Evolutionary conservation across 306 rosid species (phyloP), one percentile per base, ranked within the genome.

Genomic region (Cucumis melo): DNA sequence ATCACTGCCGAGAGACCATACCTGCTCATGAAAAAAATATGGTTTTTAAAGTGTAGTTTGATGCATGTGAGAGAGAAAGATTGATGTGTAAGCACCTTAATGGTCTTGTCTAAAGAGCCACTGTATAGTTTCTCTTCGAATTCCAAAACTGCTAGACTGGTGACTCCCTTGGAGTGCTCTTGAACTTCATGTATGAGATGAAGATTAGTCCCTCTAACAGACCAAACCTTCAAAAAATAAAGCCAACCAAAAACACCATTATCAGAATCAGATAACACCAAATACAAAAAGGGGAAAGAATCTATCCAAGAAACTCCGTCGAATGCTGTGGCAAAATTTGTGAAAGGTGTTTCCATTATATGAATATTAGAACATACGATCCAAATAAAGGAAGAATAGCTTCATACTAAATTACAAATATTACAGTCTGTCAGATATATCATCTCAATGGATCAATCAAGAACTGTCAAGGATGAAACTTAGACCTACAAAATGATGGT

Each of bases 91-190:
- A 21, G 53, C 83, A 87, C 97, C 92, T 88, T 93, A 59, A 82
- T 65, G 48, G 90, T 89, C 83, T 86, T 87, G 78, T 93, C 98
- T 23, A 93, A 91, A 75, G 98, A 93, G 70, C 98, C 96, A 64
- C 98, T 93, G 81, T 84, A 89, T 62, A 93, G 80, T 73, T 72
- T 86, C 74, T 88, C 97, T 73, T 78, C 86, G 7, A 89, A 83
- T 79, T 84, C 86, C 54, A 85, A 78, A 86, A 87, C 36, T 19
- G 78, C 89, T 84, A 93, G 82, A 85, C 88, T 86, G 34, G 96
- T 87, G 51, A 91, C 93, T 63, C 91, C 91, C 81, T 91, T 93
- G 14, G 79, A 74, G 76, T 93, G 98, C 72, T 90, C 97, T 80
- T 79, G 91, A 36, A 70, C 78, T 80, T 94, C 96, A 83, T 88